phyloP scores from a whole-genome alignment of 148 eudicot genomes.

The Nepenthes mirabilis region DNA sequence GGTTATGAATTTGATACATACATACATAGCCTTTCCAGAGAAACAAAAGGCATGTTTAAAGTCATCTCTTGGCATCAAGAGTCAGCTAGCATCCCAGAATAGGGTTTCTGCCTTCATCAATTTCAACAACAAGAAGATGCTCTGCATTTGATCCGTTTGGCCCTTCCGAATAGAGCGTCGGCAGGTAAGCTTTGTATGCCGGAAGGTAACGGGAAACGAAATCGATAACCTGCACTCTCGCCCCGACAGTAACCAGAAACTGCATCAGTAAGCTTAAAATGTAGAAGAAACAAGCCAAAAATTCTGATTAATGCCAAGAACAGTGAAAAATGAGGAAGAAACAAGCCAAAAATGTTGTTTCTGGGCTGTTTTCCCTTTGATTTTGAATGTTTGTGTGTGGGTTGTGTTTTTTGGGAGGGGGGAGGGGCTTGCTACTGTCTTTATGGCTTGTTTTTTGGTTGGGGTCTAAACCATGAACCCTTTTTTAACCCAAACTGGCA shows the following conservation, averaged over 20 bases:
- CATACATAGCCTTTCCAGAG: too few relatives aligned
- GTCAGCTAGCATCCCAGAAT: constrained; percentile 41
- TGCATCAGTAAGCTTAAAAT: background rate
- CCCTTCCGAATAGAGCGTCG: constrained; percentile 80
- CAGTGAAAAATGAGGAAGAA: background rate
- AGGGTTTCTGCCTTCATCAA: constrained; percentile 94
- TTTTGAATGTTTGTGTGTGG: too few relatives aligned
- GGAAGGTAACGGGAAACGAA: constrained; percentile 94
- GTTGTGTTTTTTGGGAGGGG: too few relatives aligned
- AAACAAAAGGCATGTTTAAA: too few relatives aligned
- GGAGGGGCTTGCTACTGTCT: too few relatives aligned
- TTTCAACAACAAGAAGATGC: constrained; percentile 58
- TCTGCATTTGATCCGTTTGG: constrained; percentile 75
- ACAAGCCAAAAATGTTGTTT: background rate
- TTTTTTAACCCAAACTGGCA: too few relatives aligned
- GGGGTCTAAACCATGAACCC: too few relatives aligned
- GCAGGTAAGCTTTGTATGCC: constrained; percentile 92
- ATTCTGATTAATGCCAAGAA: background rate
- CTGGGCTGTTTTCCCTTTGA: background rate
- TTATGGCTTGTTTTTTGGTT: too few relatives aligned
- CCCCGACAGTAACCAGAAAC: background rate
- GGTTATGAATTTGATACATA: too few relatives aligned
- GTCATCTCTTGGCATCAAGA: too few relatives aligned
- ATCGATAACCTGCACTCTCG: constrained; percentile 57
- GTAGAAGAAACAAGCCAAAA: background rate